phyloP scores from a whole-genome alignment of 768 basidiomycete species.

The Macrolepiota dolichaula region DNA sequence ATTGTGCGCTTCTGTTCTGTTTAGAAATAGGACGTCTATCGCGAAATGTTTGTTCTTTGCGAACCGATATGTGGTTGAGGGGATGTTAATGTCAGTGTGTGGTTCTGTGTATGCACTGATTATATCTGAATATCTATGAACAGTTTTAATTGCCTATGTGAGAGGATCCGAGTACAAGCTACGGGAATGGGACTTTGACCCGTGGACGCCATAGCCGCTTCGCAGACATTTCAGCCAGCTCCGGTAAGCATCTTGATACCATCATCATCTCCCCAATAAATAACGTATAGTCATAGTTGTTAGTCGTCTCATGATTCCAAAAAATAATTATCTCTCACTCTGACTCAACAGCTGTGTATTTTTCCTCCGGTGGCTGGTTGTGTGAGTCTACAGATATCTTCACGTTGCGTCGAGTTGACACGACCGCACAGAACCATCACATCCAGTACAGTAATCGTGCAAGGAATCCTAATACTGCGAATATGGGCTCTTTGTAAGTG shows the following conservation, averaged over 20 bases:
- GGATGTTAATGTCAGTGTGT: constrained; percentile 23
- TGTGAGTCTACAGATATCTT: constrained; percentile 11
- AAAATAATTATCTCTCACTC: background rate
- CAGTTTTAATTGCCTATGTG: constrained; percentile 27
- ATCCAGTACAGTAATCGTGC: constrained; percentile 18
- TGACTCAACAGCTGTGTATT: constrained; percentile 21
- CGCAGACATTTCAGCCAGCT: constrained; percentile 16
- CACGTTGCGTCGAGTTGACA: background rate
- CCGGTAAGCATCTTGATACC: constrained; percentile 5
- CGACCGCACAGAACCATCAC: constrained; percentile 14
- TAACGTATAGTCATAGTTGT: background rate
- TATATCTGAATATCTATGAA: background rate
- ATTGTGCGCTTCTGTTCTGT: background rate
- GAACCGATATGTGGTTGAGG: constrained; percentile 25
- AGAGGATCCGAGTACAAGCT: background rate
- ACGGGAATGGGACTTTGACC: too few species aligned
- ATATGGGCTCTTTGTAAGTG: constrained; percentile 26
- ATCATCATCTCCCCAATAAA: background rate
- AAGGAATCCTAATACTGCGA: constrained; percentile 25
- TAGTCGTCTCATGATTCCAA: background rate
- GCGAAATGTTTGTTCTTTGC: constrained; percentile 23
- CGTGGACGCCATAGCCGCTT: constrained; percentile 14
- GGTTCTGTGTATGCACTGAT: background rate
- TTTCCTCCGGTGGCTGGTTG: constrained; percentile 26
- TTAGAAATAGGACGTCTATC: constrained; percentile 19